Evolutionary conservation across 1,284 basidiomycete genomes (phyloP).

Genomic region (Ceratobasidium sp.): DNA sequence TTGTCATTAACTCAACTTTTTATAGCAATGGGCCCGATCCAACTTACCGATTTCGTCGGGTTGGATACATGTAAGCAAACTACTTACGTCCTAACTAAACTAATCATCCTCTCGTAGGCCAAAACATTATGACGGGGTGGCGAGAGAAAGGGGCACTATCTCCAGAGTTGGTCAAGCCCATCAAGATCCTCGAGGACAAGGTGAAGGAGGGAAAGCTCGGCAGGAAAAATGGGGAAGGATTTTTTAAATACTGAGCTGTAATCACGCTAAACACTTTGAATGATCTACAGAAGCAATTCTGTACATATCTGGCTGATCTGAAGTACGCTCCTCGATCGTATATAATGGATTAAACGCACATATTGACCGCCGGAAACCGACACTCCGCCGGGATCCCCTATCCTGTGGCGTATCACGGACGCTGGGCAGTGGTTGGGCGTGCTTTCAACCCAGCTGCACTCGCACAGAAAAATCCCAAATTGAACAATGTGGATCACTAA

Average conservation of each 20-base stretch:
- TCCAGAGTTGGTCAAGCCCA: conserved; percentile 60
- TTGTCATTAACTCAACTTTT: not conserved
- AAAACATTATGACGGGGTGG: conserved; percentile 66
- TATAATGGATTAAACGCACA: not conserved
- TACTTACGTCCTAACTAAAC: conserved; percentile 46
- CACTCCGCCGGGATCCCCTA: not conserved
- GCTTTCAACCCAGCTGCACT: not conserved
- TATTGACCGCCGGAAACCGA: conserved; percentile 7
- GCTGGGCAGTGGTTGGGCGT: not conserved
- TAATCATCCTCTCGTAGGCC: conserved; percentile 31
- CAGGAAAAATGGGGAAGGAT: conserved; percentile 65
- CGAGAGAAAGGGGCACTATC: conserved; percentile 56
- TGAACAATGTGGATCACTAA: not conserved
- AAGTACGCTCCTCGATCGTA: not conserved
- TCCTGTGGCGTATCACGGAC: not conserved
- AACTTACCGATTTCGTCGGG: conserved; percentile 67
- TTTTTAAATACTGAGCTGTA: conserved; percentile 56
- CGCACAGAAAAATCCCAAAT: not conserved
- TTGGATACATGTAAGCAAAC: conserved; percentile 59
- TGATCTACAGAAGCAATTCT: not conserved
- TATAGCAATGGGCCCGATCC: conserved; percentile 62
- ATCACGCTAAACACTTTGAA: not conserved
- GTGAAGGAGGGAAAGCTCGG: conserved; percentile 66
- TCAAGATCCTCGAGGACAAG: conserved; percentile 61
- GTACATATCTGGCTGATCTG: not conserved